A percentile compares a stretch with the other conserved stretches of the same genome.
These are phyloP conservation scores for Paratinospora sagittata DNA, from an alignment of 164 flowering plant genomes.

Conservation along the genomic window DNA sequence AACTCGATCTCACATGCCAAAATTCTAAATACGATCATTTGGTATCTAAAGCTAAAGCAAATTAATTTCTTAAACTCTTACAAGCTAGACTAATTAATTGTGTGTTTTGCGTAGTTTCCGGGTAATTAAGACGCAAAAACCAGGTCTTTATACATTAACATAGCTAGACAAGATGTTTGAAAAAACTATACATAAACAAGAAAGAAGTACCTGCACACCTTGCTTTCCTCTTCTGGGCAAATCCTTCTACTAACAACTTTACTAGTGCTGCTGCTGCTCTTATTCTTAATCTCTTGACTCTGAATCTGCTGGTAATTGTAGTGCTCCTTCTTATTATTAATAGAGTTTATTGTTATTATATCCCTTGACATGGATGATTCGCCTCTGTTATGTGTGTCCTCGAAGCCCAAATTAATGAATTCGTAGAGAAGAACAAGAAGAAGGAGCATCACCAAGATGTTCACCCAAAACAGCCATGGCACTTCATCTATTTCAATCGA, in stretches of 20 bases:
- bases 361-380: background rate
- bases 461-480: constrained; percentile 1
- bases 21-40: too few species aligned
- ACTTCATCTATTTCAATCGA: constrained; percentile 3
- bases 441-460: background rate
- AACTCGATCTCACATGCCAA: too few species aligned
- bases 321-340: too few species aligned
- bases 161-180: background rate
- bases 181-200: background rate
- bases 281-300: background rate
- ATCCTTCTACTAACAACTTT: background rate
- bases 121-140: background rate
- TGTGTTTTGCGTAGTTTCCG: too few species aligned
- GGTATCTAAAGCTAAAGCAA: too few species aligned
- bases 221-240: background rate
- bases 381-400: background rate
- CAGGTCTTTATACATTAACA: background rate
- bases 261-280: background rate
- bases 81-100: too few species aligned
- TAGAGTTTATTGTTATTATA: too few species aligned
- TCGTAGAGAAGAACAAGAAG: background rate
- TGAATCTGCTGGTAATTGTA: too few species aligned
- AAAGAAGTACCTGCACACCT: background rate
- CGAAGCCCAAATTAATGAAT: background rate
- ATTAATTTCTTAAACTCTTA: too few species aligned